Percentiles rank a stretch among this genome's conserved stretches.
phyloP scores from a whole-genome alignment of 148 eudicot genomes.

The Rhododendron griersonianum region DNA sequence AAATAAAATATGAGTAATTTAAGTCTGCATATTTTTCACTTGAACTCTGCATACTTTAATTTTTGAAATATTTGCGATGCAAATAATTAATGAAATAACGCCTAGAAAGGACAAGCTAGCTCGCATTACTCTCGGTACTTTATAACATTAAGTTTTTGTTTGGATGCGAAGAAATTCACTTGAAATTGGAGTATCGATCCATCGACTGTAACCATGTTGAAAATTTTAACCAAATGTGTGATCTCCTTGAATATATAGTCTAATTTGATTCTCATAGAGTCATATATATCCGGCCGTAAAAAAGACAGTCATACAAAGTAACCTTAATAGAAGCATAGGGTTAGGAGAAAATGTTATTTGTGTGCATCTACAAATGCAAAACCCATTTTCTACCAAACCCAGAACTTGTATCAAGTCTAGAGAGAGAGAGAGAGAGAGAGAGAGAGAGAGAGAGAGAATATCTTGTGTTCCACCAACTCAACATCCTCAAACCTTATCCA shows the following conservation, averaged over 20 bases:
- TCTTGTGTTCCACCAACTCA: conserved; percentile 8
- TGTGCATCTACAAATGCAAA: background rate
- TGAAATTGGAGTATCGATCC: background rate
- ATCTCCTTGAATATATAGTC: background rate
- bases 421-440: background rate
- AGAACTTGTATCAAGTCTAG: background rate
- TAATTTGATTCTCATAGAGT: background rate
- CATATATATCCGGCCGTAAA: background rate
- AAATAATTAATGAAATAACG: no score
- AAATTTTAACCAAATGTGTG: background rate
- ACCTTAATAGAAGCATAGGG: background rate
- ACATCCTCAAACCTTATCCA: conserved; percentile 10
- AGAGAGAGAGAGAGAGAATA: background rate
- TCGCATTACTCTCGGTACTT: background rate
- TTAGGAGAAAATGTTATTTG: background rate
- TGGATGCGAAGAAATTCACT: background rate
- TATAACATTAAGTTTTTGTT: background rate
- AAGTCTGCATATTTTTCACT: background rate
- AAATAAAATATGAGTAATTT: background rate
- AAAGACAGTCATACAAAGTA: background rate
- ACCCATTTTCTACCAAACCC: background rate
- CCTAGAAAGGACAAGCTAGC: background rate
- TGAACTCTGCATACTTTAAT: background rate
- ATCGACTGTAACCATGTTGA: background rate
- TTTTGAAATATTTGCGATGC: background rate